A percentile compares a stretch with the other conserved stretches of the same genome.
These are phyloP conservation scores for Floccularia luteovirens DNA, from an alignment of 768 basidiomycete genomes.

Conservation along the genomic window DNA sequence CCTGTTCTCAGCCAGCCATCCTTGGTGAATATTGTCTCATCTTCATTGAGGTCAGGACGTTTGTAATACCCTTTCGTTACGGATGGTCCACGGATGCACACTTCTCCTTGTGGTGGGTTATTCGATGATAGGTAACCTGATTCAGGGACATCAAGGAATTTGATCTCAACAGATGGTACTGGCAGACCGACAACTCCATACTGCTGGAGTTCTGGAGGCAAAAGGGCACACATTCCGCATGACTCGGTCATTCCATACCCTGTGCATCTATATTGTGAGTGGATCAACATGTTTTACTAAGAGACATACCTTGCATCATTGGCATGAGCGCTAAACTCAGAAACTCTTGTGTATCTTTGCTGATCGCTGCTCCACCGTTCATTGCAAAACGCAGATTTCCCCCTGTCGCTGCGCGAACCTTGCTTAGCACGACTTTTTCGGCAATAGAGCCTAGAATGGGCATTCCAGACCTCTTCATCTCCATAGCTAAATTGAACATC, in stretches of 20 bases:
- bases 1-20: conserved; percentile 96
- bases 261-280: conserved; percentile 16
- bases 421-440: conserved; percentile 69
- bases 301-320: conserved; percentile 70
- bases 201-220: conserved; percentile 77
- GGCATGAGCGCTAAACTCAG: conserved; percentile 72
- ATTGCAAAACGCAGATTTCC: conserved; percentile 76
- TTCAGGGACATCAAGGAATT: conserved; percentile 74
- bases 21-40: conserved; percentile 73
- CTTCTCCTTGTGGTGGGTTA: conserved; percentile 74
- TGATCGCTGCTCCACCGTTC: conserved; percentile 84
- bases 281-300: background rate
- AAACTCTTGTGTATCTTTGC: conserved; percentile 87
- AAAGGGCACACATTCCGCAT: conserved; percentile 81
- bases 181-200: conserved; percentile 81
- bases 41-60: conserved; percentile 81
- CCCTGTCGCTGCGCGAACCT: conserved; percentile 79
- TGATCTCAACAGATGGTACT: conserved; percentile 83
- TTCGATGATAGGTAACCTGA: conserved; percentile 78
- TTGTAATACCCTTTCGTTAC: conserved; percentile 90
- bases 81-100: conserved; percentile 81
- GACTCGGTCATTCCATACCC: conserved; percentile 98
- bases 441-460: conserved; percentile 62
- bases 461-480: conserved; percentile 63
- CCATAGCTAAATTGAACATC: conserved; percentile 75